Conservation (phyloP, 1,284 basidiomycete genomes). For the Phylloporus sp. region DNA sequence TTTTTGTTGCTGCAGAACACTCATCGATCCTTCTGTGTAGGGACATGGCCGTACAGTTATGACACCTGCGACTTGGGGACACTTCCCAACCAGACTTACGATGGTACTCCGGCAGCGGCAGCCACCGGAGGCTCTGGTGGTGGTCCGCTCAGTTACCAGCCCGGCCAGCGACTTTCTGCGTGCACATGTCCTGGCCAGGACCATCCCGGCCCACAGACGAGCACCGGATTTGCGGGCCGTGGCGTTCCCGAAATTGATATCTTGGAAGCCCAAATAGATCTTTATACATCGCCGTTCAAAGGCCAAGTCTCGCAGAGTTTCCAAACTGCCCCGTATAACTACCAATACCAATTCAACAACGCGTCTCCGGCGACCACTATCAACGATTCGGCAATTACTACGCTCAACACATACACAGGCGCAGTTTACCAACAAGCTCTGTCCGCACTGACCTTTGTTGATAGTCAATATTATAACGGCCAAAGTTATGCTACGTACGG, state of each 20-base stretch:
- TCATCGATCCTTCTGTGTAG: slow-evolving; percentile 30
- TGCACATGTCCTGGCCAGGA: slow-evolving; percentile 86
- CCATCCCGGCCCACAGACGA: slow-evolving; percentile 77
- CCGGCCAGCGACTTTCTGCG: slow-evolving; percentile 80
- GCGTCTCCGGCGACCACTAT: slow-evolving; percentile 60
- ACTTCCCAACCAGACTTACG: slow-evolving; percentile 76
- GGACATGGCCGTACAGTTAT: slow-evolving; percentile 84
- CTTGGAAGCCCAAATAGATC: slow-evolving; percentile 72
- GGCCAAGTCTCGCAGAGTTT: slow-evolving; percentile 81
- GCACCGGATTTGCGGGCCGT: slow-evolving; percentile 72
- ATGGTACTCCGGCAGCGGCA: slow-evolving; percentile 58
- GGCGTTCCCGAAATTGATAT: slow-evolving; percentile 89
- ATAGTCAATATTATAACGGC: slow-evolving; percentile 61
- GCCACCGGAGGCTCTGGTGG: slow-evolving; percentile 60
- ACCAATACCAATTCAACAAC: slow-evolving; percentile 68
- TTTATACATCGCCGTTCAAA: slow-evolving; percentile 48
- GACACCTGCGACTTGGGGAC: slow-evolving; percentile 86
- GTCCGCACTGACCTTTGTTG: slow-evolving; percentile 68
- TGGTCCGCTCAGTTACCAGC: slow-evolving; percentile 67
- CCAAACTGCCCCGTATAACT: slow-evolving; percentile 85
- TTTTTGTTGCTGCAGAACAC: neutral
- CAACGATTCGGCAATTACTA: slow-evolving; percentile 59
- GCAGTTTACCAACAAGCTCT: slow-evolving; percentile 83
- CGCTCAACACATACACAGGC: slow-evolving; percentile 78
- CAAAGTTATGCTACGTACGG: slow-evolving; percentile 66